A percentile compares a stretch with the other conserved stretches of the same genome.
Evolutionary conservation across 2,329 filamentous ascomycete species (phyloP).

Genomic region (Zymoseptoria brevis): DNA sequence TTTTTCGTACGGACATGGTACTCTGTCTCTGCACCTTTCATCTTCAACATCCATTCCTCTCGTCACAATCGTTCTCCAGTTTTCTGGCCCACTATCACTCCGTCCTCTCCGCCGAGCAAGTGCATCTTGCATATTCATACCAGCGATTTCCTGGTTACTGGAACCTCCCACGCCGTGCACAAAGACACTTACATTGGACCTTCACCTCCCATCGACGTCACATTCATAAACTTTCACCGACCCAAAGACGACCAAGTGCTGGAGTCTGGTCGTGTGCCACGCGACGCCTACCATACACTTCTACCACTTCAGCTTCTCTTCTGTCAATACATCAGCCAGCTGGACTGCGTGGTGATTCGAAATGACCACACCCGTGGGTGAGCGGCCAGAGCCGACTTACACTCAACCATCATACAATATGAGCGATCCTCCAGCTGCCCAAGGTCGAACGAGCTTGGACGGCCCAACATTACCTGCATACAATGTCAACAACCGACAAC

Average conservation of each 20-base stretch:
- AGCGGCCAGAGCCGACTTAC: conserved; percentile 30
- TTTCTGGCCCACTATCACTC: background rate
- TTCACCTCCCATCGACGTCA: background rate
- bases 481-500: conserved; percentile 25
- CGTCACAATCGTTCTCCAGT: background rate
- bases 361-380: conserved; percentile 31
- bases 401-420: conserved; percentile 19
- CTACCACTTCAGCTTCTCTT: background rate
- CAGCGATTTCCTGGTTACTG: background rate
- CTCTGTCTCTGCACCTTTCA: background rate
- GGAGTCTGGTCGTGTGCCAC: conserved; percentile 1
- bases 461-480: conserved; percentile 23
- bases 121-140: background rate
- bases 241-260: conserved; percentile 15
- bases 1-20: no score
- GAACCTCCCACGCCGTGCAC: background rate
- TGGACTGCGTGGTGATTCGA: background rate
- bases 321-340: background rate
- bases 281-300: background rate
- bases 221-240: background rate
- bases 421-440: conserved; percentile 11
- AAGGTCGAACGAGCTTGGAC: conserved; percentile 9
- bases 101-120: background rate
- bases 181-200: background rate
- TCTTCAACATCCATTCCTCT: background rate